Evolutionary conservation across 371 early-diverging fungal genomes (phyloP).

Genomic region (Mycotypha africana): DNA sequence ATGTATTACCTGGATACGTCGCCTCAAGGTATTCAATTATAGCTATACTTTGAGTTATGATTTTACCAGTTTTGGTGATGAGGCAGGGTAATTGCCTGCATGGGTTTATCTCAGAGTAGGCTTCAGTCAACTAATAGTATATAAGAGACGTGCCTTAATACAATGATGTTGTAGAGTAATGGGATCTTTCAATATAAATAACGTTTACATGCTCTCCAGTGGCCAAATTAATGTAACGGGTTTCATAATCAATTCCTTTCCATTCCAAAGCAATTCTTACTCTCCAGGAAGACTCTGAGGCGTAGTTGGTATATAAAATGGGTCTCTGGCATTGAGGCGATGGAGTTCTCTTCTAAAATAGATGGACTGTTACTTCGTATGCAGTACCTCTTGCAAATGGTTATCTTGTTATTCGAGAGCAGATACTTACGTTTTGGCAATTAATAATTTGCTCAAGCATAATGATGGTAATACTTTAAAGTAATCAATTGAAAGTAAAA

Average conservation of each 20-base stretch:
- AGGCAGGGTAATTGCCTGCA: slow-evolving; percentile 64
- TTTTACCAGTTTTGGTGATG: slow-evolving; percentile 48
- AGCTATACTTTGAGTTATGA: slow-evolving; percentile 69
- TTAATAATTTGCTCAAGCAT: too few relatives aligned
- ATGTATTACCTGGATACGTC: slow-evolving; percentile 40
- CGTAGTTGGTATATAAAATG: slow-evolving; percentile 70
- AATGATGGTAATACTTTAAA: too few relatives aligned
- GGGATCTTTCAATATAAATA: background rate
- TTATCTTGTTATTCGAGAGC: too few relatives aligned
- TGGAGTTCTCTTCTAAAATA: too few relatives aligned
- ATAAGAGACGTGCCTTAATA: background rate
- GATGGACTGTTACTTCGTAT: too few relatives aligned
- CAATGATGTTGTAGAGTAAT: background rate
- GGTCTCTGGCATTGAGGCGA: slow-evolving; percentile 18
- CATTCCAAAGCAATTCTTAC: slow-evolving; percentile 70
- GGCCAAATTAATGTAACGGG: slow-evolving; percentile 6
- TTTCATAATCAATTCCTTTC: slow-evolving; percentile 48
- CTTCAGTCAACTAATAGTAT: slow-evolving; percentile 31
- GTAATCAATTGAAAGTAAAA: too few relatives aligned
- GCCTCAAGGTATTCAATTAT: slow-evolving; percentile 89
- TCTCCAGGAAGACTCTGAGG: slow-evolving; percentile 75
- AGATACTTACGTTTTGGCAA: too few relatives aligned
- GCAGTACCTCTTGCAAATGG: too few relatives aligned
- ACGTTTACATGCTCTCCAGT: slow-evolving; percentile 6
- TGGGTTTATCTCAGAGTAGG: slow-evolving; percentile 63